phyloP scores from a whole-genome alignment of 805 yeast species.

The Teunomyces stri region DNA sequence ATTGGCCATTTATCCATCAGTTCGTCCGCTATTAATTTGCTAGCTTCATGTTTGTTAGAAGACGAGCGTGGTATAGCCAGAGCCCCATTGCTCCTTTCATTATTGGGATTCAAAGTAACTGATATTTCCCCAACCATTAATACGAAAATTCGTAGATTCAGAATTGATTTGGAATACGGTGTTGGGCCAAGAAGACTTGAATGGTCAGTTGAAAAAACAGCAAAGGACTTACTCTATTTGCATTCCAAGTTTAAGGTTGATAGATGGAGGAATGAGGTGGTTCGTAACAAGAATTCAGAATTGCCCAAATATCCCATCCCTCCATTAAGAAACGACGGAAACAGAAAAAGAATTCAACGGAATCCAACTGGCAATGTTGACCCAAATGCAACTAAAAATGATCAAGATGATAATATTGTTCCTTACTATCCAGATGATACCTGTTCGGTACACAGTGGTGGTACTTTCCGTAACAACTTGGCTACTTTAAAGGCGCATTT shows the following conservation, averaged over 20 bases:
- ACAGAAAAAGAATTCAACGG: neutral
- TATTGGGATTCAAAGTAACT: constrained; percentile 63
- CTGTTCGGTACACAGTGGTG: constrained; percentile 15
- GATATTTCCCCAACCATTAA: constrained; percentile 43
- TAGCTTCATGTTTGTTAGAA: constrained; percentile 69
- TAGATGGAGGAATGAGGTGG: constrained; percentile 30
- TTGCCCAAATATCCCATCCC: constrained; percentile 49
- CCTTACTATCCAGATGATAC: constrained; percentile 13
- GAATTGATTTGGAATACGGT: constrained; percentile 86
- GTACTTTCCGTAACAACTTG: constrained; percentile 23
- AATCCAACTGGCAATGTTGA: neutral
- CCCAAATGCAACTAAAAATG: neutral
- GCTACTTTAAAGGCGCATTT: constrained; percentile 30
- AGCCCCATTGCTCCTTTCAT: constrained; percentile 77
- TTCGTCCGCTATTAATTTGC: constrained; percentile 68
- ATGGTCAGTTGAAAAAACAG: constrained; percentile 76
- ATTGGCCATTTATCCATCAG: constrained; percentile 55
- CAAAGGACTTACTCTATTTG: constrained; percentile 67
- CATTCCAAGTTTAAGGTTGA: constrained; percentile 66
- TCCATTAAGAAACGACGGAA: constrained; percentile 22
- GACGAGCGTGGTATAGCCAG: constrained; percentile 77
- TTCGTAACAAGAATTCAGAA: constrained; percentile 32
- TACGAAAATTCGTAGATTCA: constrained; percentile 47
- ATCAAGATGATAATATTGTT: neutral
- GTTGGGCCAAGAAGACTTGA: constrained; percentile 72